These are phyloP conservation scores for Neurospora sp. DNA, from an alignment of 495 filamentous ascomycete species.

Conservation along the genomic window DNA sequence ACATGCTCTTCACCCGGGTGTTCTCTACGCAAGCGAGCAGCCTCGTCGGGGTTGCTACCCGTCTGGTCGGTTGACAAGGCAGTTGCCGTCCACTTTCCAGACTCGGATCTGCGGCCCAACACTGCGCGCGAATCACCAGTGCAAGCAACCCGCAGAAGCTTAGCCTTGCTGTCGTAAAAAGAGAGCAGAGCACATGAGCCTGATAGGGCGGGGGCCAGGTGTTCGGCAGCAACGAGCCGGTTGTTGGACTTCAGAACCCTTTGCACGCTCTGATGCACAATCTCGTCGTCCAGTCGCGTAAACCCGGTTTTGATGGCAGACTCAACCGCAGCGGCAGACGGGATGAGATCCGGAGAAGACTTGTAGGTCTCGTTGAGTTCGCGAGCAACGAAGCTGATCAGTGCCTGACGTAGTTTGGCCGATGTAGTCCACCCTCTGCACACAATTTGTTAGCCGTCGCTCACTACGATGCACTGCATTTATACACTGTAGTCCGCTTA, in stretches of 20 bases:
- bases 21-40: constrained; percentile 63
- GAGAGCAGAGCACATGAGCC: constrained; percentile 93
- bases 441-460: constrained; percentile 12
- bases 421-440: constrained; percentile 94
- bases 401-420: constrained; percentile 82
- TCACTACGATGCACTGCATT: not conserved
- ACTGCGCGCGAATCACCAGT: constrained; percentile 93
- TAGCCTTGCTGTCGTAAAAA: constrained; percentile 83
- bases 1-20: constrained; percentile 85
- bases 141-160: constrained; percentile 80
- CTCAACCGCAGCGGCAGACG: constrained; percentile 71
- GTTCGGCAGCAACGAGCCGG: constrained; percentile 76
- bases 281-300: constrained; percentile 79
- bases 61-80: constrained; percentile 89
- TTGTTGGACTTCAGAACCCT: constrained; percentile 82
- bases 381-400: constrained; percentile 85
- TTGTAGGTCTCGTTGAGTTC: constrained; percentile 94
- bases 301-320: constrained; percentile 90
- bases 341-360: constrained; percentile 48
- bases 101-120: constrained; percentile 64
- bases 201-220: constrained; percentile 84
- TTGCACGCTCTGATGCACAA: constrained; percentile 78
- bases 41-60: constrained; percentile 74
- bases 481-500: not conserved
- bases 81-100: constrained; percentile 88